phyloP scores from a whole-genome alignment of 306 rosid species.

The Comarum palustre region DNA sequence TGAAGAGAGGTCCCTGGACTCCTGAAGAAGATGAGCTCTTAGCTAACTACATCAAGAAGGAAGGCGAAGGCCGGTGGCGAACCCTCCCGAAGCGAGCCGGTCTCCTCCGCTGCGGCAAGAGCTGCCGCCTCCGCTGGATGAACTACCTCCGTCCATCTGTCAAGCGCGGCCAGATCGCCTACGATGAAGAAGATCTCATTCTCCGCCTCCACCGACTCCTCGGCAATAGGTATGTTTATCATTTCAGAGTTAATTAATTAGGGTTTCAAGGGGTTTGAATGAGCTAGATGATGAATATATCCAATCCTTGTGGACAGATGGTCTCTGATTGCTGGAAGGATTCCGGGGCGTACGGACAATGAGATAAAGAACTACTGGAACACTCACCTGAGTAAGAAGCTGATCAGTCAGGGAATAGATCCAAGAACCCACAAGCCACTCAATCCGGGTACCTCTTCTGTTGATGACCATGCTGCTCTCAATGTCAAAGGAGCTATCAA shows the following conservation, averaged over 20 bases:
- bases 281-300: background rate
- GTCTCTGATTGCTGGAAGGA: constrained; percentile 94
- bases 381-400: constrained; percentile 87
- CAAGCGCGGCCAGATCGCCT: constrained; percentile 86
- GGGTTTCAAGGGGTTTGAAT: background rate
- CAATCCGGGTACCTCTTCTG: constrained; percentile 12
- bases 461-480: background rate
- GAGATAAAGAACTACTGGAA: constrained; percentile 93
- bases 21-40: constrained; percentile 65
- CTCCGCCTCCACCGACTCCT: constrained; percentile 95
- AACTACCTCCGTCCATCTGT: constrained; percentile 87
- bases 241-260: background rate
- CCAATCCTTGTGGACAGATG: constrained; percentile 39
- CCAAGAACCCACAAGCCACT: constrained; percentile 89
- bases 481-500: background rate
- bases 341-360: constrained; percentile 82
- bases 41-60: constrained; percentile 47
- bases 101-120: constrained; percentile 79
- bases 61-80: constrained; percentile 87
- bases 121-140: constrained; percentile 97
- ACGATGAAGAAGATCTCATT: constrained; percentile 90
- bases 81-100: constrained; percentile 77
- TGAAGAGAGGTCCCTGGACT: constrained; percentile 90
- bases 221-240: constrained; percentile 51
- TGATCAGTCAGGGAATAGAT: constrained; percentile 85